Percentiles rank a stretch among this genome's conserved stretches.
Conservation (phyloP, 495 filamentous ascomycete species). For the Penicillium robsamsonii region DNA sequence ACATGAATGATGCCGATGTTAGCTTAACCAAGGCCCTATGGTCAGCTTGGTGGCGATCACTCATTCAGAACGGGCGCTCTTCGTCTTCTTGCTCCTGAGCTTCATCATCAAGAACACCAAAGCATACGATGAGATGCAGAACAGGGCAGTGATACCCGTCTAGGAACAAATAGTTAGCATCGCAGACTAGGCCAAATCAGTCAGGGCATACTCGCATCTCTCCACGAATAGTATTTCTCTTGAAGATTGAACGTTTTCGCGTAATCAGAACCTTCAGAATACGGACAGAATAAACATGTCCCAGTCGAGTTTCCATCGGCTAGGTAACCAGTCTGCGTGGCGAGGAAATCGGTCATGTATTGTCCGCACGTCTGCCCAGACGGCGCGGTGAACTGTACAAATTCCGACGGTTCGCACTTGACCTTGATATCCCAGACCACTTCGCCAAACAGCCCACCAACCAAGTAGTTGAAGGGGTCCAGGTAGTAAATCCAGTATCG, state of each 20-base stretch:
- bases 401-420: conserved; percentile 55
- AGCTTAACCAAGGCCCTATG: background rate
- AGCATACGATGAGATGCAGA: conserved; percentile 41
- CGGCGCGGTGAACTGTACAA: conserved; percentile 61
- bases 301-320: conserved; percentile 49
- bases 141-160: conserved; percentile 44
- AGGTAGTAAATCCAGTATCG: conserved; percentile 60
- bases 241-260: conserved; percentile 40
- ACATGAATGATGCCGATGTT: background rate
- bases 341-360: conserved; percentile 60
- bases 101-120: conserved; percentile 47
- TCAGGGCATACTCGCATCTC: conserved; percentile 34
- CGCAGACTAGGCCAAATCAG: background rate
- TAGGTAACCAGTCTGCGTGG: conserved; percentile 55
- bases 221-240: conserved; percentile 44
- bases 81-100: conserved; percentile 44
- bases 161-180: conserved; percentile 18
- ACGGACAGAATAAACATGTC: conserved; percentile 63
- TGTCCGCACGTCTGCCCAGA: conserved; percentile 62
- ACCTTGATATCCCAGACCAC: conserved; percentile 49
- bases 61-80: conserved; percentile 33
- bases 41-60: background rate
- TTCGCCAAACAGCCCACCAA: conserved; percentile 46
- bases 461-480: conserved; percentile 55
- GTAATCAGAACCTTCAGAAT: conserved; percentile 38